Base-by-base conservation (phyloP, 306 rosid genomes). In the Malus orientalis region DNA sequence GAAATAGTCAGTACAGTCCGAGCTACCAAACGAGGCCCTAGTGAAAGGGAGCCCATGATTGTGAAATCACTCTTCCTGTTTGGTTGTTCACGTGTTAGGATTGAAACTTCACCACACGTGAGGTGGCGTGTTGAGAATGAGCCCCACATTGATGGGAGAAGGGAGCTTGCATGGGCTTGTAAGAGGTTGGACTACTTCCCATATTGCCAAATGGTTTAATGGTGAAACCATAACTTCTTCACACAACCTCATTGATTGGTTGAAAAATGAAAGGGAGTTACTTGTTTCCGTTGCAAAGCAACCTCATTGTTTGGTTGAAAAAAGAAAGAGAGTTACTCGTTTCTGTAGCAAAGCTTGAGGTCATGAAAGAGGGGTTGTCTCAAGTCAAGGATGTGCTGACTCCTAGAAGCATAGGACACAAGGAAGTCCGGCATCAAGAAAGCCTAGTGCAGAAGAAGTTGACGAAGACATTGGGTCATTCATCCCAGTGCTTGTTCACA, bases 401-500 rank as follows among this genome's bases (percentile, higher is more conserved):
- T 65, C 97, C 89, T 77, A 82, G 77, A 59, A 85, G 78, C 55
- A 80, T 92, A 69, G 96, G 97, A 68, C 86, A 85, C 84, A 95
- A 86, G 78, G 97, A 90, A 81, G 86, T 79, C 29, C 74, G 81
- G 65, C 92, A 84, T 78, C 97, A 89, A 80, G 92, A 92, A 84
- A 77, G 65, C 79, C 58, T 86, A 10, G 97, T 88, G 79, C 88
- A 86, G 80, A 95, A 89, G 88, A 92, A 89, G 85, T 91, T 95
- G 47, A 81, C 96, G 11, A 95, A 85, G 86, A 84, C 88, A 74
- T 72, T 92, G 79, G 97, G 99, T 25, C 89, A 88, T 84, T 85
- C 99, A 18, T 92, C 99, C 58, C 83, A 81, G 75, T 95, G 99
- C 83, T 78, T 95, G 80, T 95, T 92, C 85, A 90, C 96, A n/a